Conservation (phyloP, 2,329 filamentous ascomycete genomes). For the Cladorrhinum sp. region DNA sequence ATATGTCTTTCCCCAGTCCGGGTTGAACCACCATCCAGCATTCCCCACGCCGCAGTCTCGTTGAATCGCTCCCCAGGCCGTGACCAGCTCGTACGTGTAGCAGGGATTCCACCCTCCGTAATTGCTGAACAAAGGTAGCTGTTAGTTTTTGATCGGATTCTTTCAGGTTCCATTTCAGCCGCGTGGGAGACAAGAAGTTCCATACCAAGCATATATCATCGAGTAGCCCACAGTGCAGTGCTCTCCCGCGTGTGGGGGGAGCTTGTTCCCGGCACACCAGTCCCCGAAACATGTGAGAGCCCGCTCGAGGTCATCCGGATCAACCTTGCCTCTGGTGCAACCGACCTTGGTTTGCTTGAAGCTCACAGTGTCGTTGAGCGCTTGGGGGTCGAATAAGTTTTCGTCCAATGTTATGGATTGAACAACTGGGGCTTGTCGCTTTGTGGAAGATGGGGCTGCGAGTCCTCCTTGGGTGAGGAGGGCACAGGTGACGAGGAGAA, state of each 20-base stretch:
- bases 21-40: conserved; percentile 1
- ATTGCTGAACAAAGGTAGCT: neutral
- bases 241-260: conserved; percentile 1
- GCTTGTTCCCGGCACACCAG: neutral
- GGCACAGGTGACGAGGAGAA: neutral
- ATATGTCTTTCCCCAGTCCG: conserved; percentile 5
- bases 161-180: no score
- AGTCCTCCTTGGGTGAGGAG: neutral
- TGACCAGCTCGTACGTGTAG: neutral
- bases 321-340: neutral
- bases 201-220: conserved; percentile 6
- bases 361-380: neutral
- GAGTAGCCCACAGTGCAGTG: neutral
- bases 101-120: neutral
- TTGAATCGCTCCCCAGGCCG: neutral
- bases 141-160: no score
- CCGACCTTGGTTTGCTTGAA: neutral
- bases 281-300: neutral
- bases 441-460: neutral
- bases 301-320: neutral
- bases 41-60: neutral
- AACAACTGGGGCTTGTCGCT: neutral
- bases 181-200: no score
- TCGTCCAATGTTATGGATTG: neutral
- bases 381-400: neutral